A percentile compares a stretch with the other conserved stretches of the same genome.
These are phyloP conservation scores for Purshia tridentata DNA, from an alignment of 306 rosid genomes.

Conservation along the genomic window DNA sequence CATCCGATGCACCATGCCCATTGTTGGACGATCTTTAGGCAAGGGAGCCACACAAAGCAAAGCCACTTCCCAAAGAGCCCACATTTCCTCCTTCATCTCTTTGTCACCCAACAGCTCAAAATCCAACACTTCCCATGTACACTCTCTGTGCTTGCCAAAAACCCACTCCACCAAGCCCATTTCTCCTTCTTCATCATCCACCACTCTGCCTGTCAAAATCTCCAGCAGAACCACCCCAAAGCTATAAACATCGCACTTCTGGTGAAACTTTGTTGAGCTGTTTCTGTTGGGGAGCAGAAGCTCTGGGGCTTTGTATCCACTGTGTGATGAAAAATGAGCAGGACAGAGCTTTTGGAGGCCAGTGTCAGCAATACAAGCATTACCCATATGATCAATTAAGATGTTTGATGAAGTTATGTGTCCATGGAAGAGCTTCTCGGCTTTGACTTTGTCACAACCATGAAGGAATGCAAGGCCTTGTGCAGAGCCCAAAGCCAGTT, in stretches of 20 bases:
- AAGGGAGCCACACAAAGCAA: constrained; percentile 25
- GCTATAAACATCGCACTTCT: constrained; percentile 31
- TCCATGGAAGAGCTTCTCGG: constrained; percentile 25
- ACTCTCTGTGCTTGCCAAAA: not conserved
- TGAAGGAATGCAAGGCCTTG: constrained; percentile 26
- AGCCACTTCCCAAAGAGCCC: constrained; percentile 23
- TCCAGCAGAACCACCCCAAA: constrained; percentile 36
- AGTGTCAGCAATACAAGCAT: constrained; percentile 19
- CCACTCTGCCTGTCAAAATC: constrained; percentile 25
- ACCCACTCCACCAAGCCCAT: constrained; percentile 9
- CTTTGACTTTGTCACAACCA: not conserved
- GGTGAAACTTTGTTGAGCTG: constrained; percentile 1
- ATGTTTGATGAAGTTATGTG: constrained; percentile 25
- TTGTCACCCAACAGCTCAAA: constrained; percentile 24
- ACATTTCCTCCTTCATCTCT: constrained; percentile 23
- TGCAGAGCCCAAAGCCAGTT: constrained; percentile 23
- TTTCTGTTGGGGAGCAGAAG: not conserved
- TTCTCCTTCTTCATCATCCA: constrained; percentile 7
- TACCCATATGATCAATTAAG: constrained; percentile 17
- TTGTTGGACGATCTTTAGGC: constrained; percentile 28
- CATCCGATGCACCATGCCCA: constrained; percentile 29
- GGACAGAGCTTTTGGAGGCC: constrained; percentile 26
- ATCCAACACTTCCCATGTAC: constrained; percentile 30
- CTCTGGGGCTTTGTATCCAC: constrained; percentile 27
- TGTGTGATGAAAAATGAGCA: not conserved